phyloP scores from a whole-genome alignment of 1,284 basidiomycete species.

The Neolentinus lepideus region DNA sequence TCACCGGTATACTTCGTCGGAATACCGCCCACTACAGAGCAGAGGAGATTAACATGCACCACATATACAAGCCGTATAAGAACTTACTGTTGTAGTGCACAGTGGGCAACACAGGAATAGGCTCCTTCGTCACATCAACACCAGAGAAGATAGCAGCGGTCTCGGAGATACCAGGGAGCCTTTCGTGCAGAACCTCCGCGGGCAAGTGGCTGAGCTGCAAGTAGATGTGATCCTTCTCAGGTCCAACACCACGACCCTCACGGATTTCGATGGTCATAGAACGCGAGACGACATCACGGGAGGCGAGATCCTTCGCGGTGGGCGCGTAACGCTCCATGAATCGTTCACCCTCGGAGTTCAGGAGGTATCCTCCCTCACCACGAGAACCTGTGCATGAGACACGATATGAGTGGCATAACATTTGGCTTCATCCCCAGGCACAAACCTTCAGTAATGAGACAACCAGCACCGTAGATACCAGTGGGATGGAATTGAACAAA shows the following conservation, averaged over 20 bases:
- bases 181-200: constrained; percentile 92
- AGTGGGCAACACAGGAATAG: constrained; percentile 94
- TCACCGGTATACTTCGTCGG: constrained; percentile 99
- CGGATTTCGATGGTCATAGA: constrained; percentile 99
- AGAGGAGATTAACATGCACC: constrained; percentile 1
- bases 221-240: constrained; percentile 97
- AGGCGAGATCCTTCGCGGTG: constrained; percentile 98
- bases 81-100: constrained; percentile 91
- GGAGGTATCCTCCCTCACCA: constrained; percentile 97
- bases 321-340: constrained; percentile 99
- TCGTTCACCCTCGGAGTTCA: constrained; percentile 98
- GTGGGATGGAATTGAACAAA: constrained; percentile 99
- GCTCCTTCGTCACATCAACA: constrained; percentile 99
- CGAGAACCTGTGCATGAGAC: constrained; percentile 67
- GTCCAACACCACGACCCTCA: constrained; percentile 98
- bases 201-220: constrained; percentile 97
- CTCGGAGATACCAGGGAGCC: constrained; percentile 99
- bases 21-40: constrained; percentile 89
- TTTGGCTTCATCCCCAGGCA: not conserved
- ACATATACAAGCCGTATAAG: not conserved
- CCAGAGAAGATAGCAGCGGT: constrained; percentile 99
- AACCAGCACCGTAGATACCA: constrained; percentile 99
- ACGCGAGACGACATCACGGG: constrained; percentile 98
- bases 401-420: constrained; percentile 9
- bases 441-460: constrained; percentile 93